A percentile compares a stretch with the other conserved stretches of the same genome.
Evolutionary conservation across 2,329 filamentous ascomycete genomes (phyloP).

Genomic region (Phialemonium atrogriseum): DNA sequence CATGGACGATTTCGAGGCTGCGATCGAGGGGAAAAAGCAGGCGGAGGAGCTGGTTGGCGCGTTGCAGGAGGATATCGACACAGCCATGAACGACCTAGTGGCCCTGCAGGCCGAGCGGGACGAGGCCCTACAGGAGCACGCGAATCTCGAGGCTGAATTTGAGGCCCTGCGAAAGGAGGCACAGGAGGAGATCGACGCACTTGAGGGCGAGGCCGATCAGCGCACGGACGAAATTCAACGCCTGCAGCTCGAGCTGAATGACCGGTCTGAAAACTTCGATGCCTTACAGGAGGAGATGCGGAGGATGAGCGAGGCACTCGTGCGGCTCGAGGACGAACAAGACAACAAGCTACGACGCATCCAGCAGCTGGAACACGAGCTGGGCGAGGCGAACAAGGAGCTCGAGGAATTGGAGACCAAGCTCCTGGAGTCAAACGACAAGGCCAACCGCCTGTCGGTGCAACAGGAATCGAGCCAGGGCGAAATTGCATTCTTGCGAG

Average conservation of each 20-base stretch:
- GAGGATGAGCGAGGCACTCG: slow-evolving; percentile 76
- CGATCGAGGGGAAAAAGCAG: slow-evolving; percentile 55
- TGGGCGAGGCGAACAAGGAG: slow-evolving; percentile 78
- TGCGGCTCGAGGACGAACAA: slow-evolving; percentile 84
- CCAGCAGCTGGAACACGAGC: slow-evolving; percentile 72
- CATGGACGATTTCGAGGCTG: slow-evolving; percentile 69
- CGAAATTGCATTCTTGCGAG: slow-evolving; percentile 89
- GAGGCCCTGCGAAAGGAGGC: slow-evolving; percentile 54
- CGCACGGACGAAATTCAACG: slow-evolving; percentile 63
- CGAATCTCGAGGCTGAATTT: slow-evolving; percentile 49
- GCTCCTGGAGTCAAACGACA: slow-evolving; percentile 75
- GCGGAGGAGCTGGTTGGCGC: slow-evolving; percentile 49
- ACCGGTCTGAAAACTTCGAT: slow-evolving; percentile 77
- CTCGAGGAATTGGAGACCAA: slow-evolving; percentile 78
- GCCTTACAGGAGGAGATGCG: slow-evolving; percentile 93
- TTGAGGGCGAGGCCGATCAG: slow-evolving; percentile 66
- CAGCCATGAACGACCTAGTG: slow-evolving; percentile 70
- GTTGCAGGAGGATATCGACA: slow-evolving; percentile 74
- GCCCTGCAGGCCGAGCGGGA: slow-evolving; percentile 77
- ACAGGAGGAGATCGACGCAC: slow-evolving; percentile 55
- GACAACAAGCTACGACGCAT: slow-evolving; percentile 71
- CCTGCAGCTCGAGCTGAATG: slow-evolving; percentile 62
- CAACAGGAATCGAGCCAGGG: slow-evolving; percentile 88
- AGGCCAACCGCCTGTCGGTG: slow-evolving; percentile 78
- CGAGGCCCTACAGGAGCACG: slow-evolving; percentile 64